Percentiles rank a stretch among this genome's conserved stretches.
Conservation (phyloP, 202 grass and related monocot genomes). For the Zoysia matrella region DNA sequence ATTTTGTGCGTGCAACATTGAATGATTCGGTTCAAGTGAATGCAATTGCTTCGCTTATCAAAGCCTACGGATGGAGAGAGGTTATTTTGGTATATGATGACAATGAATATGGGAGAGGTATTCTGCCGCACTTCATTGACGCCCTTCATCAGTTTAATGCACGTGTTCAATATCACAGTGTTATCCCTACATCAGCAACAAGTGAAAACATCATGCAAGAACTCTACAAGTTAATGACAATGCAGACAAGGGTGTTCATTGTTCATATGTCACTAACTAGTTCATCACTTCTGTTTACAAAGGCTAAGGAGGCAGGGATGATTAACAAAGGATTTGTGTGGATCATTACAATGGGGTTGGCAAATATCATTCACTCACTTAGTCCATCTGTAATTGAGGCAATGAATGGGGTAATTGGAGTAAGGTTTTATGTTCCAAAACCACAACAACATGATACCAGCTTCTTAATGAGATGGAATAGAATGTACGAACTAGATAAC, state of each 20-base stretch:
- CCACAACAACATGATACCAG: conserved; percentile 38
- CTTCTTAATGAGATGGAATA: conserved; percentile 57
- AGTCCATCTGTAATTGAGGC: conserved; percentile 23
- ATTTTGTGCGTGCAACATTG: conserved; percentile 58
- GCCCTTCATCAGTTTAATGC: conserved; percentile 42
- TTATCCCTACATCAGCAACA: conserved; percentile 39
- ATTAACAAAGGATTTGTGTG: conserved; percentile 50
- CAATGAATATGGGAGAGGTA: conserved; percentile 55
- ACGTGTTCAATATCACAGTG: conserved; percentile 38
- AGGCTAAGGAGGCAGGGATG: conserved; percentile 53
- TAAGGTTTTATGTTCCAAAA: conserved; percentile 43
- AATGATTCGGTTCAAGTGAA: conserved; percentile 51
- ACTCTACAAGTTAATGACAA: conserved; percentile 59
- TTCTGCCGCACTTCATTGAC: conserved; percentile 52
- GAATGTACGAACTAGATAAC: conserved; percentile 30
- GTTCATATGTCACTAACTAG: conserved; percentile 48
- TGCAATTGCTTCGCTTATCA: conserved; percentile 44
- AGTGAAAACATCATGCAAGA: conserved; percentile 46
- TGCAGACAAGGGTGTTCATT: conserved; percentile 58
- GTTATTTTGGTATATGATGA: conserved; percentile 58
- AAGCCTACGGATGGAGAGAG: conserved; percentile 59
- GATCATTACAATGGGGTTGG: conserved; percentile 50
- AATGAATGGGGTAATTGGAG: conserved; percentile 60
- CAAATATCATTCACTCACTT: conserved; percentile 37
- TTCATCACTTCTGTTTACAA: conserved; percentile 42